Evolutionary conservation across 2,329 filamentous ascomycete genomes (phyloP).

Genomic region (Cryphonectria radicalis): DNA sequence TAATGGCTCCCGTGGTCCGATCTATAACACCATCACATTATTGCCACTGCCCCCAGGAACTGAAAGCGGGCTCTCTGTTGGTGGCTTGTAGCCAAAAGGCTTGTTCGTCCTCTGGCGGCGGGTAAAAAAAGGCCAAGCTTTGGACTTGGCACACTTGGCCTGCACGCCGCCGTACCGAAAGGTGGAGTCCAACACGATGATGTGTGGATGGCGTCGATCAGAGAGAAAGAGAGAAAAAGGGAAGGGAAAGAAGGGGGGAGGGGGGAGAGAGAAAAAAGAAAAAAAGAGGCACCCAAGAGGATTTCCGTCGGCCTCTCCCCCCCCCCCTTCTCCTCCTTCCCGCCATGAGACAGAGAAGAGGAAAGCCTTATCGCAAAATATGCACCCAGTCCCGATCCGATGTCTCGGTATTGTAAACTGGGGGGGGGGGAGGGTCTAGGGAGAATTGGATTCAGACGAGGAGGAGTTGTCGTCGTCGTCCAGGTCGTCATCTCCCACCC

Average conservation of each 20-base stretch:
- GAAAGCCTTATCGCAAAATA: neutral
- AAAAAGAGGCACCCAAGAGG: neutral
- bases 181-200: neutral
- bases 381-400: neutral
- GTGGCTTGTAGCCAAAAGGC: neutral
- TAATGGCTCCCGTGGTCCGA: neutral
- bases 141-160: neutral
- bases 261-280: neutral
- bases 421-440: neutral
- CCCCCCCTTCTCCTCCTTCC: no score
- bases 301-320: neutral
- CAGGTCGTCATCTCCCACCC: neutral
- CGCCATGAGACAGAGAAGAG: neutral
- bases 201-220: neutral
- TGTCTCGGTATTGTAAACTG: neutral
- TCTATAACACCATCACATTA: neutral
- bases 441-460: neutral
- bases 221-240: neutral
- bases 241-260: neutral
- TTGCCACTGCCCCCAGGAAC: neutral
- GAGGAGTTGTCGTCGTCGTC: neutral
- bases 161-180: neutral
- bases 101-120: neutral
- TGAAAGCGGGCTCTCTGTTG: neutral
- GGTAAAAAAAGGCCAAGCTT: neutral